A percentile compares a stretch with the other conserved stretches of the same genome.
Conservation (phyloP, 106 monocot species). For the Vanilla planifolia region DNA sequence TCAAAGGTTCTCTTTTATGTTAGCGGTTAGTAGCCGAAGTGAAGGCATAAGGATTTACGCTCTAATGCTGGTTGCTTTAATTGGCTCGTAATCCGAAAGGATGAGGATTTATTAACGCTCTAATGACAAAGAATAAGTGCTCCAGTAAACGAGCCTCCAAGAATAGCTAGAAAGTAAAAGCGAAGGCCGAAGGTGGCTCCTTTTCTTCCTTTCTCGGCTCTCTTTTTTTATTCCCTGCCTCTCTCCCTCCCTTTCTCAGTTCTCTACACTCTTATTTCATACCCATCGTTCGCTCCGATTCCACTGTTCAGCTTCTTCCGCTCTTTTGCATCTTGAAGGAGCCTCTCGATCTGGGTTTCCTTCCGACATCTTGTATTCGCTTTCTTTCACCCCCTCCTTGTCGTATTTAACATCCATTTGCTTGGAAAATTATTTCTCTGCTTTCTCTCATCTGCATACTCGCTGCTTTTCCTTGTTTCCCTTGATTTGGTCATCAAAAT, state of each 20-base stretch:
- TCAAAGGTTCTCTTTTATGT: no score
- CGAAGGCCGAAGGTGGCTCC: background rate
- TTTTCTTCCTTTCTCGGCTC: background rate
- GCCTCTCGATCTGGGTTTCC: background rate
- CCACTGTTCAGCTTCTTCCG: background rate
- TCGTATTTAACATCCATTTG: background rate
- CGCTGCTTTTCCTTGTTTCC: background rate
- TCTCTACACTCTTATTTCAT: background rate
- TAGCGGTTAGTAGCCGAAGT: no score
- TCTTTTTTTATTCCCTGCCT: background rate
- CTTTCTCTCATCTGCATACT: background rate
- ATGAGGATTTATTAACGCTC: no score
- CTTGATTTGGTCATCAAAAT: background rate
- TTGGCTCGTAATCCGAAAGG: no score
- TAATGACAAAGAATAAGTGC: constrained; percentile 1
- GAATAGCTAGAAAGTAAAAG: background rate
- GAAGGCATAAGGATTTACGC: no score
- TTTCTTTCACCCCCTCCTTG: background rate
- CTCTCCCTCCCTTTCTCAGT: background rate
- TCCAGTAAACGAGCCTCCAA: background rate
- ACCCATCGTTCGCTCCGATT: background rate
- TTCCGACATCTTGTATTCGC: background rate
- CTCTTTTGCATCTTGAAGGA: background rate
- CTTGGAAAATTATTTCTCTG: background rate
- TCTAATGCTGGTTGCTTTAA: no score